Base-by-base conservation (phyloP, 2,329 filamentous ascomycete species). In the Hymenoscyphus fraxineus region DNA sequence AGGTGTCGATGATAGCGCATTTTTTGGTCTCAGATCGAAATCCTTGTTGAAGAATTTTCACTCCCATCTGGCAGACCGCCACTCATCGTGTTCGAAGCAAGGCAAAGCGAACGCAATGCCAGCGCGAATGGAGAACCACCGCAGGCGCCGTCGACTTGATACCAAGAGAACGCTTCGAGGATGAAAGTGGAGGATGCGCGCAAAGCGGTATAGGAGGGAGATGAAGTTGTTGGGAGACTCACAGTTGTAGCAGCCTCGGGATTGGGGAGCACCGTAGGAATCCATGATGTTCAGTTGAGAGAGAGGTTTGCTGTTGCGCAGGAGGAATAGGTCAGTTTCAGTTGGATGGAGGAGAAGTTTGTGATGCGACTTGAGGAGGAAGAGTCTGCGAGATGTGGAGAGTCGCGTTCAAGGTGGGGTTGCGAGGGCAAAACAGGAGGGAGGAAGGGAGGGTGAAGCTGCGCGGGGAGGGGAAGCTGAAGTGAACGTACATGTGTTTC, bases 181-280 rank as follows among this genome's bases (percentile, higher is more conserved):
- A 15, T 39, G 16, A 27, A 27, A 31, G 27, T 47, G n/a, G 58
- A 59, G 38, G 58, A 27, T 32, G 39, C 15, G 40, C 22, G 47
- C 32, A 56, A 61, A 22, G 41, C 41, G 63, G 35, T n/a, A 61
- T 60, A 64, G 63, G 64, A 69, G 66, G 61, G 67, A 70, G 63
- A 32, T 47, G 62, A 54, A 61, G 27, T 63, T 58, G 58, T 39
- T 47, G 60, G 59, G 58, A 68, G 70, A 82, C 80, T 78, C 75
- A 82, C 80, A 82, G 73, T 80, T 82, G 77, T 81, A 82, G 77
- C 80, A 82, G 68, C 77, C 78, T 69, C 80, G 79, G 65, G 72
- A 75, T 68, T 70, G 70, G 27, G 66, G 68, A 65, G 65, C 68
- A 65, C 70, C 71, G 69, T 73, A 74, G 44, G 67, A 72, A 66